These are phyloP conservation scores for Pythium dissimile DNA, from an alignment of 352 stramenopile genomes.

Conservation along the genomic window DNA sequence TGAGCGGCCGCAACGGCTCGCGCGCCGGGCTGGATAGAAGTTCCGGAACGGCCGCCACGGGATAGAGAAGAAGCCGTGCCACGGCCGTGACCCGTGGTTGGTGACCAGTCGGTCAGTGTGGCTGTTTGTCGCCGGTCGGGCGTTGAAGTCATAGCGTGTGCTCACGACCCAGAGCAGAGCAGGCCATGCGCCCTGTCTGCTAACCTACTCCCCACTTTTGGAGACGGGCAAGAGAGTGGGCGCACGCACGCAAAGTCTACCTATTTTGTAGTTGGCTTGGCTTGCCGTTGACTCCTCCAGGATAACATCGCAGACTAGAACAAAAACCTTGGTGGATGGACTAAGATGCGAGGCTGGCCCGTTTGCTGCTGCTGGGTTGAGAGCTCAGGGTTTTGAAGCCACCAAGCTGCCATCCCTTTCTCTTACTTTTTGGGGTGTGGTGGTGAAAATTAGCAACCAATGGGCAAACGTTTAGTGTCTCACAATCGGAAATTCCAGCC, in stretches of 20 bases:
- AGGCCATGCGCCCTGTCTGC: not conserved
- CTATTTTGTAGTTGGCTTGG: too few species aligned
- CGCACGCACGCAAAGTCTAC: slow-evolving; percentile 6
- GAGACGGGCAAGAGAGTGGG: slow-evolving; percentile 2
- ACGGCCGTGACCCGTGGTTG: too few species aligned
- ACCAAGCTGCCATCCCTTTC: too few species aligned
- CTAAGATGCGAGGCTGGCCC: slow-evolving; percentile 1
- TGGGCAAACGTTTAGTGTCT: slow-evolving; percentile 1
- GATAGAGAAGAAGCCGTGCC: not conserved
- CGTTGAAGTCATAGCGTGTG: slow-evolving; percentile 11
- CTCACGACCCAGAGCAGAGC: not conserved
- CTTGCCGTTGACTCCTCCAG: too few species aligned
- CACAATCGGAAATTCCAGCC: not conserved
- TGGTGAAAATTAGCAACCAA: too few species aligned
- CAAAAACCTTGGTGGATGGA: not conserved
- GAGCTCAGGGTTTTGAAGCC: not conserved
- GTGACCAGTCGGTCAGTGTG: slow-evolving; percentile 1
- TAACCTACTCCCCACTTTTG: not conserved
- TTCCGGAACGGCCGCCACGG: not conserved
- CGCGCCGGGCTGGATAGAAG: slow-evolving; percentile 1
- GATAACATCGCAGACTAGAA: not conserved
- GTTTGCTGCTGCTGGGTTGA: not conserved
- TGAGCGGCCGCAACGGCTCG: not conserved
- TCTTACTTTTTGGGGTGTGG: too few species aligned
- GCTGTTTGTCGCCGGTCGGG: slow-evolving; percentile 4